Evolutionary conservation across 108 stramenopile species (phyloP), one percentile per base, ranked within the genome.

Genomic region (Hondaea fermentalgiana): DNA sequence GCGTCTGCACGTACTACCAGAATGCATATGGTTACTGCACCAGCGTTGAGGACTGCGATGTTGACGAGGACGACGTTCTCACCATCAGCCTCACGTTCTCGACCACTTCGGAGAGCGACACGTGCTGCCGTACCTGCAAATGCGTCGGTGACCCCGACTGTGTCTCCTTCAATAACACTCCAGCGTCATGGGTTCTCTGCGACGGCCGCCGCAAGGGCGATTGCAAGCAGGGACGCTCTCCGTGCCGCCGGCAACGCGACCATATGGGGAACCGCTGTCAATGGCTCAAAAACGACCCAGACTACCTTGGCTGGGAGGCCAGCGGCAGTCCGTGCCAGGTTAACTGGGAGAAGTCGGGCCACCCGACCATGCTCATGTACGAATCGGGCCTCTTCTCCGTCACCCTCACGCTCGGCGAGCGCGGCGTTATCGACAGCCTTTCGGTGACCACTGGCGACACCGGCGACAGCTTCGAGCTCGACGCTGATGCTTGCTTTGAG

Each of bases 291-390:
- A 83, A 83, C n/a, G 51, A 47, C 2, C 49, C 45, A 1, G 49
- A 53, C 19, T 83, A 23, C 12, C n/a, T 25, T 2, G 51, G 51
- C 76, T 83, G 45, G 45, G 23, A 12, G 6, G 76, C 44, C 1
- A 3, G 16, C 4, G 76, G 76, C 45, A 53, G 49, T 45, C 76
- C 76, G 10, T 83, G 76, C 76, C 76, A 83, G 51, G 76, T 53
- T 3, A 45, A 83, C 76, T 83, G 76, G 76, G 76, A 83, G 23
- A 47, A 12, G 49, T 83, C 76, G 17, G 76, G 76, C 23, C n/a
- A 83, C 51, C 76, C 76, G 6, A 83, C 76, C n/a, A 83, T 83
- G 76, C 19, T 6, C 12, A 83, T 83, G 76, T 83, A 83, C 76
- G 6, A 55, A 3, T 16, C 49, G 16, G 76, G 76, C 76, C 10